Evolutionary conservation across 2,329 filamentous ascomycete species (phyloP).

Genomic region (Fusarium sp.): DNA sequence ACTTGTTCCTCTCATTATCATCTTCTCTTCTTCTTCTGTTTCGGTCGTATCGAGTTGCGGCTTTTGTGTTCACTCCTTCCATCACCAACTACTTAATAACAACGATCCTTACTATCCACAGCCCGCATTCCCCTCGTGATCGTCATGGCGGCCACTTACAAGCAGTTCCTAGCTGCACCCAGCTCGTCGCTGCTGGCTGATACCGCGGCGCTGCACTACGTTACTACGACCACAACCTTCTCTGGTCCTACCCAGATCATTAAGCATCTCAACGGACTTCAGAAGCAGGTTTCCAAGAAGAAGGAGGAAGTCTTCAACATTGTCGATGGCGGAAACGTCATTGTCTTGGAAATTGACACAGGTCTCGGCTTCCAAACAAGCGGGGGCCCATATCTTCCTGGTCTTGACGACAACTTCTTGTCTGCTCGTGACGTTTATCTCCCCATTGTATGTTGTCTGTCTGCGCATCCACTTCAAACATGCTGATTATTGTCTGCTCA

Average conservation of each 20-base stretch:
- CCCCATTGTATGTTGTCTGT: conserved; percentile 74
- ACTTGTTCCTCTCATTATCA: conserved; percentile 15
- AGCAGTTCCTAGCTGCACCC: conserved; percentile 77
- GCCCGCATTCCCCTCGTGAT: conserved; percentile 27
- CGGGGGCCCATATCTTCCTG: conserved; percentile 88
- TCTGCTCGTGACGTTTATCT: conserved; percentile 82
- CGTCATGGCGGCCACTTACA: conserved; percentile 67
- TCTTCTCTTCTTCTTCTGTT: conserved; percentile 5
- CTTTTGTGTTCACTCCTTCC: conserved; percentile 7
- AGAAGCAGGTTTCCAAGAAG: conserved; percentile 83
- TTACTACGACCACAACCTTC: conserved; percentile 85
- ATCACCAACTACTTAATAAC: conserved; percentile 7
- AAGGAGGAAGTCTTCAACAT: conserved; percentile 79
- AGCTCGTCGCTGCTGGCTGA: conserved; percentile 71
- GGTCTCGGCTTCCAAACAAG: conserved; percentile 82
- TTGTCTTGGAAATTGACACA: conserved; percentile 88
- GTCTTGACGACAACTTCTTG: conserved; percentile 93
- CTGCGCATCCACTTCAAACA: not conserved
- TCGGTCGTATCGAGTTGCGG: conserved; percentile 27
- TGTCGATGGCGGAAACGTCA: conserved; percentile 75
- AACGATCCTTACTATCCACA: conserved; percentile 20
- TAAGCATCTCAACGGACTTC: conserved; percentile 80
- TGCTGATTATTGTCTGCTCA: conserved; percentile 51
- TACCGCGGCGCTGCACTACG: conserved; percentile 82
- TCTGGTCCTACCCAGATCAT: conserved; percentile 78